Base-by-base conservation (phyloP, 2,329 filamentous ascomycete genomes). In the Aspergillus sp. region DNA sequence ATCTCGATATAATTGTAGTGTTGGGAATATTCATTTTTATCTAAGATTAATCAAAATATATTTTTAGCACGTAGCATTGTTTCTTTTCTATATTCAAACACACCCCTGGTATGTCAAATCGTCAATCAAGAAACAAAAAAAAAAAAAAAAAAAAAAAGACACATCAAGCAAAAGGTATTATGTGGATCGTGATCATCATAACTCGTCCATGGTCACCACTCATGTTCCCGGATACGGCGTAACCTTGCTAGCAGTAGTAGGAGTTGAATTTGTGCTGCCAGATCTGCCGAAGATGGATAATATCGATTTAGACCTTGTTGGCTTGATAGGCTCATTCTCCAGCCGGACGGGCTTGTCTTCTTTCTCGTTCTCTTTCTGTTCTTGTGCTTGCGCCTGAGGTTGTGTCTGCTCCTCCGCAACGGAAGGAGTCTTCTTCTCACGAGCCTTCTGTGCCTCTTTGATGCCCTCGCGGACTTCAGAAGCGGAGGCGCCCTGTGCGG, bases 381-480 rank as follows among this genome's bases (percentile, higher is more conserved):
- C 17, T 21, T 43, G 40, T 11, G n/a, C 15, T 17, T 19, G 45
- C n/a, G 27, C 15, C 31, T 48, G 46, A 11, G n/a, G 19, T 9
- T 35, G n/a, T 19, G 31, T 21, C 46, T 48, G 46, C 9, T 52
- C 46, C 48, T 39, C 58, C 17, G 58, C 58, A 56, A 62, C 60
- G n/a, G 66, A 59, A 27, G 65, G 58, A 27, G 65, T 64, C 40
- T 69, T 66, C 27, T 48, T 47, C 23, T 55, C 44, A 19, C 73
- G 70, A 27, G 71, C 68, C 54, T 71, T 66, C 48, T 76, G 69
- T 6, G 70, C 74, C 55, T 73, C 74, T 59, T 70, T 68, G 19
- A 79, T 73, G 1, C 77, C 77, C 45, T 73, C 67, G 12, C 73
- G 69, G 35, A 79, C 66, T 50, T 76, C 73, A 37, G 74, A 70